A percentile compares a stretch with the other conserved stretches of the same genome.
Conservation (phyloP, 2,329 filamentous ascomycete species). For the Hortaea werneckii region DNA sequence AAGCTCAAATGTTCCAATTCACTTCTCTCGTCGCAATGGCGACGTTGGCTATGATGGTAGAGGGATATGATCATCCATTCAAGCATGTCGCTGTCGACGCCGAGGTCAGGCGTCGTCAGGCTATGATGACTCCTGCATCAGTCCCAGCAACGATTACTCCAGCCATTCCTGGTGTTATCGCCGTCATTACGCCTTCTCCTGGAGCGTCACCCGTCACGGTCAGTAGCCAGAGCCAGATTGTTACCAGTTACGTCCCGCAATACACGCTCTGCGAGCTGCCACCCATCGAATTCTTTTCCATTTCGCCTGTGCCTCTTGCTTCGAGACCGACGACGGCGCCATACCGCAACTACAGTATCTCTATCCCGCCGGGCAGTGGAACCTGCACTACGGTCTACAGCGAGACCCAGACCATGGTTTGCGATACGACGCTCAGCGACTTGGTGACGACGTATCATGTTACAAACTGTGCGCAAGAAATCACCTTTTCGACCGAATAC, state of each 20-base stretch:
- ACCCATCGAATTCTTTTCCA: slow-evolving; percentile 25
- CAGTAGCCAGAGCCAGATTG: slow-evolving; percentile 33
- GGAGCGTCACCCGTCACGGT: slow-evolving; percentile 32
- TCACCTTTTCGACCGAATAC: slow-evolving; percentile 37
- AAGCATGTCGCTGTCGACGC: slow-evolving; percentile 21
- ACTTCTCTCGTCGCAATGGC: slow-evolving; percentile 10
- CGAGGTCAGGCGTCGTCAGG: slow-evolving; percentile 16
- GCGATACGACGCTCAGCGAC: slow-evolving; percentile 34
- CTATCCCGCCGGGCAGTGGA: slow-evolving; percentile 22
- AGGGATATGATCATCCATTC: slow-evolving; percentile 13
- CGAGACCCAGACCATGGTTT: slow-evolving; percentile 32
- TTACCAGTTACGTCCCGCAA: slow-evolving; percentile 33
- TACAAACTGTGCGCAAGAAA: slow-evolving; percentile 33
- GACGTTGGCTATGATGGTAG: slow-evolving; percentile 8
- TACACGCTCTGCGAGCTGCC: slow-evolving; percentile 34
- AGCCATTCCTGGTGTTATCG: slow-evolving; percentile 19
- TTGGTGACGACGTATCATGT: slow-evolving; percentile 32
- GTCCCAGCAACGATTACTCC: slow-evolving; percentile 8
- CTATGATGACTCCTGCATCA: slow-evolving; percentile 8
- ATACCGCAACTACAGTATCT: slow-evolving; percentile 28
- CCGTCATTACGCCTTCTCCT: slow-evolving; percentile 33
- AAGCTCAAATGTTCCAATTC: slow-evolving; percentile 11
- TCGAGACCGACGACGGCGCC: slow-evolving; percentile 23
- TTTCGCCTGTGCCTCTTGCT: slow-evolving; percentile 12
- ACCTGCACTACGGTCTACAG: slow-evolving; percentile 33